Percentiles rank a stretch among this genome's conserved stretches.
Conservation (phyloP, 345 rosid species). For the Cardiospermum halicacabum region DNA sequence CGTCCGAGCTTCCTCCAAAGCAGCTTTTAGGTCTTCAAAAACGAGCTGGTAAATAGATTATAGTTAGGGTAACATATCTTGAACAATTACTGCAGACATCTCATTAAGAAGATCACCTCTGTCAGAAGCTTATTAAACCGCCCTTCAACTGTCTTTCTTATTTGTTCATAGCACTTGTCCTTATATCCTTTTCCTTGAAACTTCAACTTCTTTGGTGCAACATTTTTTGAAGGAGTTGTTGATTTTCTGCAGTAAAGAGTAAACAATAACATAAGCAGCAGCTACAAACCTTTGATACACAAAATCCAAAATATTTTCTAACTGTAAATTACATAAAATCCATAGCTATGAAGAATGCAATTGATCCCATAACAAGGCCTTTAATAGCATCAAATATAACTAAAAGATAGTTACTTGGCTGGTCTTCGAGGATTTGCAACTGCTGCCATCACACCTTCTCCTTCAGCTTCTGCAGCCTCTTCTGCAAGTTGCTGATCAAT, state of each 20-base stretch:
- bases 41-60: conserved; percentile 61
- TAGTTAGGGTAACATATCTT: conserved; percentile 20
- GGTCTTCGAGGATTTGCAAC: conserved; percentile 87
- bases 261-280: conserved; percentile 9
- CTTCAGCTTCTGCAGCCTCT: conserved; percentile 99
- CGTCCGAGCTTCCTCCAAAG: conserved; percentile 90
- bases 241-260: conserved; percentile 51
- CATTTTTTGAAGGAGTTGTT: conserved; percentile 57
- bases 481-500: conserved; percentile 96
- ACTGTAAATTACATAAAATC: no score
- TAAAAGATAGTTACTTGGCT: conserved; percentile 59
- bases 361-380: neutral
- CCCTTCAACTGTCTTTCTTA: conserved; percentile 80
- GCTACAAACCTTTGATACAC: neutral
- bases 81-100: conserved; percentile 13
- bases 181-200: conserved; percentile 89
- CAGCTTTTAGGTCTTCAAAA: conserved; percentile 86
- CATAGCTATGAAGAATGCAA: neutral
- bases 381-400: conserved; percentile 7
- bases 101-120: conserved; percentile 36
- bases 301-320: neutral
- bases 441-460: conserved; percentile 86
- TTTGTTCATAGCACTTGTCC: conserved; percentile 96
- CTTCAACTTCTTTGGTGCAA: conserved; percentile 66
- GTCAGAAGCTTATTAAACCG: conserved; percentile 81